These are phyloP conservation scores for Pyrus pyrifolia DNA, from an alignment of 306 rosid genomes.

Conservation along the genomic window DNA sequence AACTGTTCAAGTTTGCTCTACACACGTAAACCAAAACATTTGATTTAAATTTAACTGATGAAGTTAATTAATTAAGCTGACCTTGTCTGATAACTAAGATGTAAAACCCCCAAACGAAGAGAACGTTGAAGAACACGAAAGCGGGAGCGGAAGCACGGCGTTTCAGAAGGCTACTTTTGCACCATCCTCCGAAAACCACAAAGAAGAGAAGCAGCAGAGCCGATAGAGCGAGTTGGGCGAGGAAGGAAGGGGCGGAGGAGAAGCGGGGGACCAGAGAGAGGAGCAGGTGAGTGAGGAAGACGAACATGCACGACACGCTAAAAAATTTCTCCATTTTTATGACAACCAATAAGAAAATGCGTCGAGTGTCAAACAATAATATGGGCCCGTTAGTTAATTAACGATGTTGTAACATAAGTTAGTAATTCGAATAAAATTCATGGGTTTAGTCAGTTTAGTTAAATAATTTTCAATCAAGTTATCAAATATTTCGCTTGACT, in stretches of 20 bases:
- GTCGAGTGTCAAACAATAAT: too few relatives aligned
- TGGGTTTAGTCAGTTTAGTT: too few relatives aligned
- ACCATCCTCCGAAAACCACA: conserved; percentile 26
- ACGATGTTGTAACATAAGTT: too few relatives aligned
- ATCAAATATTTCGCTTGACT: too few relatives aligned
- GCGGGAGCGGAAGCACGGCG: conserved; percentile 35
- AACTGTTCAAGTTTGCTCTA: neutral
- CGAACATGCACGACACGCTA: conserved; percentile 17
- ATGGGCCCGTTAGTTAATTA: too few relatives aligned
- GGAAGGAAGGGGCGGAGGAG: conserved; percentile 19
- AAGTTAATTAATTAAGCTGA: neutral
- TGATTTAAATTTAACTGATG: neutral
- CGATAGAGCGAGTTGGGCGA: conserved; percentile 35
- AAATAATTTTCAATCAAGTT: too few relatives aligned
- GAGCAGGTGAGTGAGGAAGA: conserved; percentile 21
- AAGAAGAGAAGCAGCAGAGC: conserved; percentile 27
- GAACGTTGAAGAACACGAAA: conserved; percentile 34
- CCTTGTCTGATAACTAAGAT: conserved; percentile 31
- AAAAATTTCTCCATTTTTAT: too few relatives aligned
- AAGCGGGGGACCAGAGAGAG: conserved; percentile 33
- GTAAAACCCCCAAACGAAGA: conserved; percentile 39
- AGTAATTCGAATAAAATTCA: too few relatives aligned
- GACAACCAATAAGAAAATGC: too few relatives aligned
- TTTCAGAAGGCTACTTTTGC: conserved; percentile 30
- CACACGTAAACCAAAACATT: neutral